These are phyloP conservation scores for Erucastrum elatum DNA, from an alignment of 345 rosid genomes.

Conservation along the genomic window DNA sequence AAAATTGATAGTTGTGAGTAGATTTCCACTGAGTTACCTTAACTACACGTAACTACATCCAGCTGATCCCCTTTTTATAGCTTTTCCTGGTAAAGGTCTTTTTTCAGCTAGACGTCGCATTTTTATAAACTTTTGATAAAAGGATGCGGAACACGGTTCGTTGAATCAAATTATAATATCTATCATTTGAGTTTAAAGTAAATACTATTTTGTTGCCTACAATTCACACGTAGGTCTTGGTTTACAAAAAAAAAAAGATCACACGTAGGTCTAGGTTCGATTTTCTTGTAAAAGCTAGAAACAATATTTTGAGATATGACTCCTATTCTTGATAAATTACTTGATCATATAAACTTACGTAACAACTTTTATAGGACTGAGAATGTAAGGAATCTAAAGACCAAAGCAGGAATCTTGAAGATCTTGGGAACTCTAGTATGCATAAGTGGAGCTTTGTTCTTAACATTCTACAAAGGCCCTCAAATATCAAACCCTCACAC, in stretches of 20 bases:
- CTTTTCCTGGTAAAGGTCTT: constrained; percentile 25
- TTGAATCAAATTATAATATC: not conserved
- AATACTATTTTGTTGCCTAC: not conserved
- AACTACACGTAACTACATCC: constrained; percentile 28
- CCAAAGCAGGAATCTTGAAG: constrained; percentile 53
- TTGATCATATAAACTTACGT: not conserved
- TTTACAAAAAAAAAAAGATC: too few species aligned
- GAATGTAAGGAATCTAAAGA: constrained; percentile 42
- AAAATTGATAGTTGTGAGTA: not conserved
- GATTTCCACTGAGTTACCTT: constrained; percentile 12
- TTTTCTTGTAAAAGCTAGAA: not conserved
- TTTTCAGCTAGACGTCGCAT: constrained; percentile 18
- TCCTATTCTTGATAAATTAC: not conserved
- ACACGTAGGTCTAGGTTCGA: not conserved
- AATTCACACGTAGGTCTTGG: not conserved
- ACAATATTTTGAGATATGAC: not conserved
- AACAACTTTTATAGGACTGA: constrained; percentile 45
- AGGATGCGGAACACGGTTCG: not conserved
- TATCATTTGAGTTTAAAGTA: not conserved
- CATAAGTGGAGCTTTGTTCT: constrained; percentile 54
- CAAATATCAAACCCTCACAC: constrained; percentile 40
- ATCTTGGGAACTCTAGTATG: constrained; percentile 55
- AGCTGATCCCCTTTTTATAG: not conserved
- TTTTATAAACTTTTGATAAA: constrained; percentile 2
- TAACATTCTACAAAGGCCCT: constrained; percentile 58